These are phyloP conservation scores for Bromus sterilis DNA, from an alignment of 176 grass and related monocot genomes.

Conservation along the genomic window DNA sequence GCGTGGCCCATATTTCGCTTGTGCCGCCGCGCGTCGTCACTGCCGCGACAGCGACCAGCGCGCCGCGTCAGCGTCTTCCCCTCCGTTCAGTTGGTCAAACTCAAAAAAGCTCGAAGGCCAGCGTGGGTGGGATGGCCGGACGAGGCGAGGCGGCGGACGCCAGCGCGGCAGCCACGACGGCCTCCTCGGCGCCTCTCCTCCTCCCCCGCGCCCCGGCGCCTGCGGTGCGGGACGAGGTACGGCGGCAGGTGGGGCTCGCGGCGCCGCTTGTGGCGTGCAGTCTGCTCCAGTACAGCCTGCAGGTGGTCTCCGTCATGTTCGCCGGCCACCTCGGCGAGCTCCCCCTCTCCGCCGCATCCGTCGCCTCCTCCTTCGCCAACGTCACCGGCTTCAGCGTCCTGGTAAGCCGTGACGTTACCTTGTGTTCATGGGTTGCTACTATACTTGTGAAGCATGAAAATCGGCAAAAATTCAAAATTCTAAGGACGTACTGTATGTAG, in stretches of 20 bases:
- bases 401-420: background rate
- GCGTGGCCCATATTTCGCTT: background rate
- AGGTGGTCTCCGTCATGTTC: conserved; percentile 69
- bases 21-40: background rate
- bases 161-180: background rate
- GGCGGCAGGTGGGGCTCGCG: conserved; percentile 41
- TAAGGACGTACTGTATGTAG: too few species aligned
- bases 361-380: conserved; percentile 63
- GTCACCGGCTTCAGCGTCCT: conserved; percentile 75
- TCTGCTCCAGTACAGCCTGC: conserved; percentile 58
- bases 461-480: too few species aligned
- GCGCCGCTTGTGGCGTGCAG: conserved; percentile 48
- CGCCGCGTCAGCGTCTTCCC: background rate
- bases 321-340: conserved; percentile 64
- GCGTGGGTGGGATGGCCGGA: background rate
- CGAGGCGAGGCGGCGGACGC: background rate
- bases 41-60: background rate
- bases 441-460: background rate
- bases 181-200: conserved; percentile 16
- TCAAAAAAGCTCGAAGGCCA: background rate
- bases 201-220: background rate
- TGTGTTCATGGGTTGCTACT: background rate
- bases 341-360: conserved; percentile 48
- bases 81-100: background rate
- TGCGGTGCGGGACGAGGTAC: conserved; percentile 23